phyloP scores from a whole-genome alignment of 805 yeast species.

The Tetrapisispora fleetii region DNA sequence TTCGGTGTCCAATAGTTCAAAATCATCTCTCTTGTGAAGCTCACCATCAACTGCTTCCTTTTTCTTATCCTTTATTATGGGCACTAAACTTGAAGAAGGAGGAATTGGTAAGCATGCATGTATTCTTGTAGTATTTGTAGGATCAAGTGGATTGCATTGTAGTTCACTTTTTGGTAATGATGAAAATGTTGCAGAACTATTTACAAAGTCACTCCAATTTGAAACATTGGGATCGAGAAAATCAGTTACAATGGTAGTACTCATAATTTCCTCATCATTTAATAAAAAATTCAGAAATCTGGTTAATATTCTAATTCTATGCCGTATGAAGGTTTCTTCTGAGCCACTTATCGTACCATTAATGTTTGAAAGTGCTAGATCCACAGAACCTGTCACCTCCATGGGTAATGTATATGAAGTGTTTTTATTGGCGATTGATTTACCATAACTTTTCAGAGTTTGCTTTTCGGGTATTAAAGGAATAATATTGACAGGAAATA shows the following conservation, averaged over 20 bases:
- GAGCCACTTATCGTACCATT: slow-evolving; percentile 22
- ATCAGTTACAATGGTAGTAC: slow-evolving; percentile 25
- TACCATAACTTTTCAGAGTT: slow-evolving; percentile 25
- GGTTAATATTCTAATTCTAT: slow-evolving; percentile 27
- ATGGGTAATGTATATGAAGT: slow-evolving; percentile 23
- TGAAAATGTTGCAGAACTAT: slow-evolving; percentile 27
- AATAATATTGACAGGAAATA: slow-evolving; percentile 72
- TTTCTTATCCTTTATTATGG: background rate
- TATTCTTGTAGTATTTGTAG: slow-evolving; percentile 27
- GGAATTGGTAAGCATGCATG: slow-evolving; percentile 28
- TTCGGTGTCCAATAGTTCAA: slow-evolving; percentile 21
- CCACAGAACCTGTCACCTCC: slow-evolving; percentile 24
- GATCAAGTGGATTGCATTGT: slow-evolving; percentile 29
- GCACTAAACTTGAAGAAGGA: slow-evolving; percentile 7
- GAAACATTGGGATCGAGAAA: slow-evolving; percentile 27
- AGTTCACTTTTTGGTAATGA: slow-evolving; percentile 25
- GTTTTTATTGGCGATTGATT: slow-evolving; percentile 20
- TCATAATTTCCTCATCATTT: slow-evolving; percentile 19
- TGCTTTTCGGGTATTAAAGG: slow-evolving; percentile 95
- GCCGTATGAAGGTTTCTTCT: slow-evolving; percentile 29
- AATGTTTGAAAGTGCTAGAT: slow-evolving; percentile 23
- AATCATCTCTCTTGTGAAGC: slow-evolving; percentile 12
- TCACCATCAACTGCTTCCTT: background rate
- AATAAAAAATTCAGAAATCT: slow-evolving; percentile 26
- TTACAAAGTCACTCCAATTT: slow-evolving; percentile 28